phyloP scores from a whole-genome alignment of 2,329 filamentous ascomycete genomes.

The Xylaria sp. region DNA sequence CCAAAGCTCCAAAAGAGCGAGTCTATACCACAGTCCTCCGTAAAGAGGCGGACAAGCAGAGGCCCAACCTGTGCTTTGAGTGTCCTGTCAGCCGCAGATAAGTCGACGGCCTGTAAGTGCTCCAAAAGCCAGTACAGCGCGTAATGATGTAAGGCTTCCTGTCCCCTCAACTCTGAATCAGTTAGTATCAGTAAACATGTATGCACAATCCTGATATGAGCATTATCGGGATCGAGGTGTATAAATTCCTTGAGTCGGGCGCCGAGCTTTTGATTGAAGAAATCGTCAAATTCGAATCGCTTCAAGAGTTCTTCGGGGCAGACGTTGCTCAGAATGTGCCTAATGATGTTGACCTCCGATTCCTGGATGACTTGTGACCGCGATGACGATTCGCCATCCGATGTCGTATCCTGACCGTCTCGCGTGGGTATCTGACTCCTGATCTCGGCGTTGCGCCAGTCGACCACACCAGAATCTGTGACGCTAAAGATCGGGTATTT shows the following conservation, averaged over 20 bases:
- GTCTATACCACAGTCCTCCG: slow-evolving; percentile 46
- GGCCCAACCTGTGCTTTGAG: slow-evolving; percentile 48
- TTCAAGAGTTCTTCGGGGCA: slow-evolving; percentile 50
- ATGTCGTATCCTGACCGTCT: slow-evolving; percentile 24
- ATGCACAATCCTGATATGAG: slow-evolving; percentile 46
- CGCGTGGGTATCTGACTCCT: slow-evolving; percentile 43
- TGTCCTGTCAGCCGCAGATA: slow-evolving; percentile 45
- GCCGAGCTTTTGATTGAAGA: slow-evolving; percentile 49
- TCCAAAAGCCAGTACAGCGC: slow-evolving; percentile 46
- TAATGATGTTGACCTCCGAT: slow-evolving; percentile 49
- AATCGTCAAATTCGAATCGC: slow-evolving; percentile 51
- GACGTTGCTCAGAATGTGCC: slow-evolving; percentile 50
- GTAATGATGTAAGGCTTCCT: slow-evolving; percentile 43
- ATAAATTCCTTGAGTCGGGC: slow-evolving; percentile 49
- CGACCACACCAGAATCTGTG: slow-evolving; percentile 45
- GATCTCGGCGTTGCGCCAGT: slow-evolving; percentile 48
- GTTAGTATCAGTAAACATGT: slow-evolving; percentile 47
- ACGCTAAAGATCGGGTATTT: slow-evolving; percentile 49
- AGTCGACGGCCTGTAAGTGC: slow-evolving; percentile 46
- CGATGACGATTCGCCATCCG: slow-evolving; percentile 4
- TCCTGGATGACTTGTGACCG: slow-evolving; percentile 44
- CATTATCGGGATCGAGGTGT: slow-evolving; percentile 50
- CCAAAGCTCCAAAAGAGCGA: slow-evolving; percentile 48
- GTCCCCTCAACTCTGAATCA: slow-evolving; percentile 40
- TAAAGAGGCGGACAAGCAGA: slow-evolving; percentile 48